phyloP scores from a whole-genome alignment of 2,329 filamentous ascomycete genomes.

The Neofusicoccum parvum region DNA sequence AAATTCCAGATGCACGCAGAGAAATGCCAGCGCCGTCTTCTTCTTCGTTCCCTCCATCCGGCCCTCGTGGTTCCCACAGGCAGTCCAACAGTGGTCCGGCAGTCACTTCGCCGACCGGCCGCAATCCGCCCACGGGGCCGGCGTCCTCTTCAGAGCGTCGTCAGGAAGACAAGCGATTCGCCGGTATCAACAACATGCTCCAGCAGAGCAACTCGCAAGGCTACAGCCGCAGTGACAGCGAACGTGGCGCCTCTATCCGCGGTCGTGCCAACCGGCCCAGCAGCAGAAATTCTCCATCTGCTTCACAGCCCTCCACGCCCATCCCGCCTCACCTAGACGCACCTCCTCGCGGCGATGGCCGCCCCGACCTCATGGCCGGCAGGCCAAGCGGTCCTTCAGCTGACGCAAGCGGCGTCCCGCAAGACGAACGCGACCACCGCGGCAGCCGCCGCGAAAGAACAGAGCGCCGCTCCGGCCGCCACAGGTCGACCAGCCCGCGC shows the following conservation, averaged over 20 bases:
- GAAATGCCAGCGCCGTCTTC: conserved; percentile 29
- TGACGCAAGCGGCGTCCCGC: not conserved
- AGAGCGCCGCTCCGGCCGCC: conserved; percentile 10
- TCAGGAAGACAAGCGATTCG: conserved; percentile 23
- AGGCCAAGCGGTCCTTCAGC: not conserved
- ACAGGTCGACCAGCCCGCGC: conserved; percentile 12
- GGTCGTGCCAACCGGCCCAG: conserved; percentile 27
- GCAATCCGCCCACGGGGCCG: conserved; percentile 38
- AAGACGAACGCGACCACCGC: conserved; percentile 6
- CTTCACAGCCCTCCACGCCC: conserved; percentile 31
- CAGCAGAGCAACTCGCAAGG: conserved; percentile 6
- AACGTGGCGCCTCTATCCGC: conserved; percentile 32
- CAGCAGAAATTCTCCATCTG: conserved; percentile 21
- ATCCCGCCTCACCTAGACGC: conserved; percentile 28
- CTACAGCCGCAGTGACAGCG: conserved; percentile 23
- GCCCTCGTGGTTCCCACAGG: conserved; percentile 32
- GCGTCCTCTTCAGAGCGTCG: conserved; percentile 24
- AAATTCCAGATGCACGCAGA: conserved; percentile 39
- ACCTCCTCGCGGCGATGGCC: conserved; percentile 23
- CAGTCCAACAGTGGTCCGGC: not conserved
- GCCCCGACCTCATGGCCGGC: conserved; percentile 13
- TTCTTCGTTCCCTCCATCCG: conserved; percentile 28
- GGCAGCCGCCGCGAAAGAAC: conserved; percentile 9
- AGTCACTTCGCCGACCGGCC: conserved; percentile 30
- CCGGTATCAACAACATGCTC: conserved; percentile 19